Base-by-base conservation (phyloP, 2,329 filamentous ascomycete genomes). In the Hymenoscyphus repandus region DNA sequence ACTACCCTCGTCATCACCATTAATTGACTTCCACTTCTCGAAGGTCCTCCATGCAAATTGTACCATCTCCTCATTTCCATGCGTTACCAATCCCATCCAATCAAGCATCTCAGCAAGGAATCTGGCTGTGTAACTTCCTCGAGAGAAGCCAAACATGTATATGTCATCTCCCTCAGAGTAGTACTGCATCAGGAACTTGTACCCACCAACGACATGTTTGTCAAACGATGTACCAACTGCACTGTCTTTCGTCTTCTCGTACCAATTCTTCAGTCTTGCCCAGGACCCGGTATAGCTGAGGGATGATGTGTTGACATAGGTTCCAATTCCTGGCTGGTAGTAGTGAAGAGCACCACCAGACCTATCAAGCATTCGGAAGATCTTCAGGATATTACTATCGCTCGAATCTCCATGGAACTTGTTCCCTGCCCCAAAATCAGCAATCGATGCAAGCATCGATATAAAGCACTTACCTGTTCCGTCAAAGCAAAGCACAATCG, bases 1-100 rank as follows among this genome's bases (percentile, higher is more conserved):
- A 1, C 68, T 71, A 6, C 69, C 64, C 6, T 61, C 66, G 5
- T 59, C 54, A 22, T 33, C 20, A 36, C 31, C 69, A 62, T 0
- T 73, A 70, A 9, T 74, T 69, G 6, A 78, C 62, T 88, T 83
- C 84, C 85, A 90, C 63, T 84, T 81, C 6, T 83, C 78, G 61
- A 90, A 90, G 0, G 85, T 84, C 65, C 87, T 90, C 88, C 88
- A 93, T 0, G 87, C 88, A 64, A 95, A 95, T 3, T 78, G 75
- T 46, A 89, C 82, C 82, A 93, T 85, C 59, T 93, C 89, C 63
- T 95, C 89, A 60, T 95, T 95, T 6, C 88, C 89, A 50, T 87
- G 83, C 7, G 84, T 85, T 12, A 95, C 74, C 0, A 95, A 74
- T 1, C 90, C 89, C 49, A 93, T 83, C 58, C 88, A 84, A 62